Conservation (phyloP, 2,329 filamentous ascomycete species). For the Aspergillus sp. region DNA sequence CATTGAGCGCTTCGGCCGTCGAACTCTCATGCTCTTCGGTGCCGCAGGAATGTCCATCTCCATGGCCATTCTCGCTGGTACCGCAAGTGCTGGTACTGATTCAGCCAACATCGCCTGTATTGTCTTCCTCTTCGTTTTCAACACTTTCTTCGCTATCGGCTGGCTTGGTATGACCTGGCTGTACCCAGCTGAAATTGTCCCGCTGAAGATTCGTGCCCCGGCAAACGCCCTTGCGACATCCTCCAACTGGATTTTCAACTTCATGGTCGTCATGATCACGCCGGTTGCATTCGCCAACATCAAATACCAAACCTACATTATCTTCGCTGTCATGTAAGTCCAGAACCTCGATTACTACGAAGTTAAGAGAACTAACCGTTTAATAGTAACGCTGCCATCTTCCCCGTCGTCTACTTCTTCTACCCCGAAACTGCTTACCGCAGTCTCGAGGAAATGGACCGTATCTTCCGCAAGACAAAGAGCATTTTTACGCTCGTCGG, state of each 20-base stretch:
- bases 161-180: conserved; percentile 64
- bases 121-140: conserved; percentile 61
- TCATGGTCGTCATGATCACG: conserved; percentile 67
- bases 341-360: background rate
- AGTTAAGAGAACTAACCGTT: conserved; percentile 8
- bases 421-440: conserved; percentile 61
- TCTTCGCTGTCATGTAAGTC: conserved; percentile 54
- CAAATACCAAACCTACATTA: conserved; percentile 56
- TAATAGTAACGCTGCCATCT: conserved; percentile 52
- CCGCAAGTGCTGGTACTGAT: conserved; percentile 24
- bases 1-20: conserved; percentile 13
- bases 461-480: conserved; percentile 60
- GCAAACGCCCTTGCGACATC: conserved; percentile 65
- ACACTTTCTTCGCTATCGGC: conserved; percentile 66
- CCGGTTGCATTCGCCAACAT: conserved; percentile 60
- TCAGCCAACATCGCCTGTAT: conserved; percentile 28
- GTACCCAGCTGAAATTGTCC: conserved; percentile 50
- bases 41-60: conserved; percentile 62
- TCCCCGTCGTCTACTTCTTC: conserved; percentile 61
- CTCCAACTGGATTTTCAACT: conserved; percentile 63
- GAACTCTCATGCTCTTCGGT: conserved; percentile 46
- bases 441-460: conserved; percentile 68
- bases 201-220: conserved; percentile 60
- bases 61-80: conserved; percentile 60
- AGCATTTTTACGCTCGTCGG: conserved; percentile 51